Evolutionary conservation across 139 green algal genomes (phyloP), one percentile per base, ranked within the genome.

Genomic region (Monoraphidium neglectum): DNA sequence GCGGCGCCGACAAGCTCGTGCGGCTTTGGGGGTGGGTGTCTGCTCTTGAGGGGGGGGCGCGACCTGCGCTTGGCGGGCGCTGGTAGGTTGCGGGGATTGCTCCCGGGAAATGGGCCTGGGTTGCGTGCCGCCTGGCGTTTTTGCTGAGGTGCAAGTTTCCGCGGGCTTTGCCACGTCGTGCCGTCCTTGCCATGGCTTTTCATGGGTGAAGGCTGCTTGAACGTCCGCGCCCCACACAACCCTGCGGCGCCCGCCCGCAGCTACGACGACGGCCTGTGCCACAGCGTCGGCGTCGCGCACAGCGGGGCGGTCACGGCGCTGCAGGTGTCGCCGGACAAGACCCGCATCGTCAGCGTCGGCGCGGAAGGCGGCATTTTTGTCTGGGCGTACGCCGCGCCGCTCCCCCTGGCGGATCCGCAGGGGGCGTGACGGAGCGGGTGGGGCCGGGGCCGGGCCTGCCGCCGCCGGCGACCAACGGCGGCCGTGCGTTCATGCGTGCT

Each of bases 241-340:
- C n/a, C n/a, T n/a, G n/a, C n/a, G n/a, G n/a, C n/a, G n/a, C 49
- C 24, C 18, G 36, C 33, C 12, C 71, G 75, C 64, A 72, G 61
- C 40, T 95, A 97, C 81, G 92, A 97, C 74, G 91, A 95, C 70
- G 93, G 92, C 2, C 79, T 89, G 71, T 95, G 89, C 85, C 90
- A 91, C 79, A 88, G 86, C 28, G 76, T 89, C 1, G 89, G 91
- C 2, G 77, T 85, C 23, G 90, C 78, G 24, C 93, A 96, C 85
- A 89, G 72, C 28, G 88, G 89, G 18, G 72, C 76, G 16, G 77
- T 95, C 30, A 93, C 83, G 64, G 70, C 24, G 23, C 54, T 93
- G 46, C 83, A 78, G 2, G 89, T 95, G 10, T 86, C 87, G 24
- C 91, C 87, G 3, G 90, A 94, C 73, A 89, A 85, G 78, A 69